Base-by-base conservation (phyloP, 352 stramenopile genomes). In the Globisporangium nunn region DNA sequence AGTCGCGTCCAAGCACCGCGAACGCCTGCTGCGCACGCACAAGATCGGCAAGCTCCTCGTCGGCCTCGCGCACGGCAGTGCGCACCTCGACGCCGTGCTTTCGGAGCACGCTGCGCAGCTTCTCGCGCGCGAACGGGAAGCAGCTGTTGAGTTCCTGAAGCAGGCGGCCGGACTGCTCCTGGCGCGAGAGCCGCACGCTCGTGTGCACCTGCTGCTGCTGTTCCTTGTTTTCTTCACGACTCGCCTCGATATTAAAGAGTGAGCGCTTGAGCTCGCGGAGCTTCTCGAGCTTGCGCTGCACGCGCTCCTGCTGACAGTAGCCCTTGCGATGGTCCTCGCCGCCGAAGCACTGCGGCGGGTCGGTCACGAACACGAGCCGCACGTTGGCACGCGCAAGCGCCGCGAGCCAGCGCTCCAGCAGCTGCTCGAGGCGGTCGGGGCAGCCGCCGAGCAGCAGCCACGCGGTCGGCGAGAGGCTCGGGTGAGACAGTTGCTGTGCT, bases 1-100 rank as follows among this genome's bases (percentile, higher is more conserved):
- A 96, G 68, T 97, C 89, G 43, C 92, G 75, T 0, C 68, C 81
- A 8, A 96, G 64, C 8, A 91, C 80, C 0, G 84, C 84, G 50
- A 75, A 90, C 0, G 76, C 76, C 37, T 71, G 28, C 6, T 70
- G 74, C 23, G 55, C 54, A 10, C 83, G 67, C 29, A 96, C 78
- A 30, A 88, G 58, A 28, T 87, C 61, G 6, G 72, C 84, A 7
- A 96, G 70, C 40, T 78, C 76, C 68, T 90, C 78, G 59, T 95
- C 86, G 17, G 86, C 86, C 56, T 96, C 86, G 48, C 72, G 72
- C 48, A 35, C 70, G 0, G 83, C 78, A 0, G 78, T 91, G 6
- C 66, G 63, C 15, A 96, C 64, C 2, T 52, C 28, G 39, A 80
- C 71, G 0, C 68, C 69, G 51, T 84, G 75, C 30, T 72, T 75